These are phyloP conservation scores for Pisolithus sp. DNA, from an alignment of 768 basidiomycete species.

Conservation along the genomic window DNA sequence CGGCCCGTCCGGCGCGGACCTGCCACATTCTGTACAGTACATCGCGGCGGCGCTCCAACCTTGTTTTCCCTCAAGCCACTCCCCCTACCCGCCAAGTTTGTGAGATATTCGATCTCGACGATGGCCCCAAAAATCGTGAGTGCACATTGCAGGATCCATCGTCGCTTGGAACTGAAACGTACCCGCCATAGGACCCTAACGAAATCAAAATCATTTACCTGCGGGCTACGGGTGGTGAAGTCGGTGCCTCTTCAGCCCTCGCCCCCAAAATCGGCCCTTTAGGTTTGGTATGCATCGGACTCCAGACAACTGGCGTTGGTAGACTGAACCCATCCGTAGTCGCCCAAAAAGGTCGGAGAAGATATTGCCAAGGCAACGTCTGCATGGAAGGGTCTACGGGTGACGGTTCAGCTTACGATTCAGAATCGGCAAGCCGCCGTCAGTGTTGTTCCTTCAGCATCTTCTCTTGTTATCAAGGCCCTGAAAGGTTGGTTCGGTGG, in stretches of 20 bases:
- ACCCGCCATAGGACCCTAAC: constrained; percentile 74
- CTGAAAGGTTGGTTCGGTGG: constrained; percentile 77
- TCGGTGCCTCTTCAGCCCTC: constrained; percentile 96
- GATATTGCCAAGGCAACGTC: constrained; percentile 99
- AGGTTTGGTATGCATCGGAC: constrained; percentile 71
- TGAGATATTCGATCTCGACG: constrained; percentile 22
- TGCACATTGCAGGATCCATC: not conserved
- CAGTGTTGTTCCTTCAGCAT: constrained; percentile 94
- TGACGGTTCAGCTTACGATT: constrained; percentile 97
- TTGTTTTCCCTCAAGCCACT: constrained; percentile 34
- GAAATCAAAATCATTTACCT: constrained; percentile 99
- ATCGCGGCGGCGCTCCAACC: constrained; percentile 44
- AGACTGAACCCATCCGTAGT: constrained; percentile 43
- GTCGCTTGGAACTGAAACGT: constrained; percentile 1
- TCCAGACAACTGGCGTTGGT: not conserved
- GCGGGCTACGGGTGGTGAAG: constrained; percentile 97
- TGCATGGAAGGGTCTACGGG: constrained; percentile 98
- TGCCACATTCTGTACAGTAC: constrained; percentile 48
- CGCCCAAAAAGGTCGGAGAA: constrained; percentile 99
- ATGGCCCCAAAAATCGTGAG: constrained; percentile 81
- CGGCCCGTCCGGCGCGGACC: constrained; percentile 14
- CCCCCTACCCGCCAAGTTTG: constrained; percentile 6
- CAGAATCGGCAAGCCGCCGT: constrained; percentile 99
- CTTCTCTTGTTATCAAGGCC: constrained; percentile 94
- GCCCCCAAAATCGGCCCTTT: constrained; percentile 99